phyloP scores from a whole-genome alignment of 495 filamentous ascomycete genomes.

The Neohortaea acidophila region DNA sequence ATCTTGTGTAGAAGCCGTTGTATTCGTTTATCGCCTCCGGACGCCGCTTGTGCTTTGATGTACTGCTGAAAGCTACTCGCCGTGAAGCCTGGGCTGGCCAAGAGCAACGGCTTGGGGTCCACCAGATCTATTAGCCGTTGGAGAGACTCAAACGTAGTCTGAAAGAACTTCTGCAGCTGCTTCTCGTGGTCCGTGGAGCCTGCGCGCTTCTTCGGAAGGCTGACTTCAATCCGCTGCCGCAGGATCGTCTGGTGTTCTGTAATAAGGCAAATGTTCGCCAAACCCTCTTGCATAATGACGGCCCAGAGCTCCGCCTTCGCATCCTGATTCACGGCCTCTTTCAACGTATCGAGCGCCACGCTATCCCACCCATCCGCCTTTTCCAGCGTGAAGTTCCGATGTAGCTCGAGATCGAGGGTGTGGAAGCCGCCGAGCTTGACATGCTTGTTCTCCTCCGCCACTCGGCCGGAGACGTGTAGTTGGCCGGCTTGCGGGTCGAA shows the following conservation, averaged over 20 bases:
- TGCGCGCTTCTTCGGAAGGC: conserved; percentile 56
- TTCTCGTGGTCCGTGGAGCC: conserved; percentile 33
- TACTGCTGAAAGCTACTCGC: conserved; percentile 66
- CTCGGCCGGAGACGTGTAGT: conserved; percentile 71
- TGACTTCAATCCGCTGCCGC: conserved; percentile 71
- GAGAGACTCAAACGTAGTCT: conserved; percentile 59
- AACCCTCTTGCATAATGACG: conserved; percentile 84
- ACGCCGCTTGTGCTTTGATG: conserved; percentile 55
- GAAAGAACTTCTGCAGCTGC: conserved; percentile 67
- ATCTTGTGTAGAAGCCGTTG: conserved; percentile 32
- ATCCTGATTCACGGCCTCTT: conserved; percentile 62
- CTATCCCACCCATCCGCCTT: conserved; percentile 80
- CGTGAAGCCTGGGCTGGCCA: conserved; percentile 81
- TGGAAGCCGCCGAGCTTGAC: conserved; percentile 76
- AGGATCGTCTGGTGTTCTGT: conserved; percentile 81
- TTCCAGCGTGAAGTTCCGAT: conserved; percentile 72
- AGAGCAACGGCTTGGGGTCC: conserved; percentile 51
- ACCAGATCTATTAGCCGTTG: conserved; percentile 64
- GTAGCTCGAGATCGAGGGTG: conserved; percentile 78
- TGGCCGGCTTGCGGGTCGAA: conserved; percentile 76
- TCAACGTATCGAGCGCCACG: conserved; percentile 62
- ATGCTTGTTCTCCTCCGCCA: conserved; percentile 67
- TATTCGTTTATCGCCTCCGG: conserved; percentile 41
- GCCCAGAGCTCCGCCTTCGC: conserved; percentile 61
- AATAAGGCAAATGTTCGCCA: conserved; percentile 87